phyloP scores from a whole-genome alignment of 1,139 yeast genomes.

The Nadsonia starkeyi-henricii region DNA sequence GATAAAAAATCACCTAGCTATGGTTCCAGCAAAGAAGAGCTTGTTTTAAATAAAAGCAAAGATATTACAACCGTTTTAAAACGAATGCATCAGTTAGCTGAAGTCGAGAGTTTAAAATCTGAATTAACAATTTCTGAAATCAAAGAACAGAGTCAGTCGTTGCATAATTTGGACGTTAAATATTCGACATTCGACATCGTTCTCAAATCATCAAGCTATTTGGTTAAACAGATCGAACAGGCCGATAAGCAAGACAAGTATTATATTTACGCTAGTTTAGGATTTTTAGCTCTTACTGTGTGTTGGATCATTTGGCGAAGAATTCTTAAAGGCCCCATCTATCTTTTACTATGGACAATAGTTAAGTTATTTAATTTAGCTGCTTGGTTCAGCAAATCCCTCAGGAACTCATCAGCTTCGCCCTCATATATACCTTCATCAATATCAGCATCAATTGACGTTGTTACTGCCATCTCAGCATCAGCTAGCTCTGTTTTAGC shows the following conservation, averaged over 20 bases:
- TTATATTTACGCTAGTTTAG: slow-evolving; percentile 43
- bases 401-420: background rate
- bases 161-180: slow-evolving; percentile 35
- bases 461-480: too few relatives aligned
- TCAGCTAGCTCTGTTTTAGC: too few relatives aligned
- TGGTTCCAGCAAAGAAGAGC: slow-evolving; percentile 18
- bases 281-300: slow-evolving; percentile 42
- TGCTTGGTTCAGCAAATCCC: slow-evolving; percentile 6
- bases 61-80: slow-evolving; percentile 40
- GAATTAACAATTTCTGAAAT: slow-evolving; percentile 48
- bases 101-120: slow-evolving; percentile 34
- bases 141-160: slow-evolving; percentile 42
- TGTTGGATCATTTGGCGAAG: slow-evolving; percentile 55
- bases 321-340: slow-evolving; percentile 42
- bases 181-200: slow-evolving; percentile 42
- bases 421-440: background rate
- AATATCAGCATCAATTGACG: too few relatives aligned
- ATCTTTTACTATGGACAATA: slow-evolving; percentile 44
- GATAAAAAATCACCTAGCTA: slow-evolving; percentile 4
- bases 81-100: slow-evolving; percentile 40
- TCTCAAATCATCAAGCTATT: slow-evolving; percentile 38
- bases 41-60: slow-evolving; percentile 35
- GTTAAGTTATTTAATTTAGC: slow-evolving; percentile 34
- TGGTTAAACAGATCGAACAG: slow-evolving; percentile 51
- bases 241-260: slow-evolving; percentile 52